Conservation (phyloP, 345 rosid genomes). For the Arabis alpina region DNA sequence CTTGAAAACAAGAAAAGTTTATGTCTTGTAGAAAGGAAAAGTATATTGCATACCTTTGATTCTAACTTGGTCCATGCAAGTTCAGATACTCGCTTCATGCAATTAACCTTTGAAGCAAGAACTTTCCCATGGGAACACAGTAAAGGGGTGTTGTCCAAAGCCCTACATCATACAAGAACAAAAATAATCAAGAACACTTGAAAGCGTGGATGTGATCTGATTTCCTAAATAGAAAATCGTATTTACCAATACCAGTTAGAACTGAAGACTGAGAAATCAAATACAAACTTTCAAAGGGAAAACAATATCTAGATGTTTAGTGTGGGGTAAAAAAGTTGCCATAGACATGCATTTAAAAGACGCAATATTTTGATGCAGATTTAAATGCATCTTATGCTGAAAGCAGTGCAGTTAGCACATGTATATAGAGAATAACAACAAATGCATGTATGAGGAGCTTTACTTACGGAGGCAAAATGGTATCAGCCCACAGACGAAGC, state of each 20-base stretch:
- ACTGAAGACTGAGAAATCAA: conserved; percentile 24
- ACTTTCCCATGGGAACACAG: conserved; percentile 88
- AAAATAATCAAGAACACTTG: conserved; percentile 29
- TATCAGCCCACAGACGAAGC: conserved; percentile 97
- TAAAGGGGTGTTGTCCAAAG: conserved; percentile 72
- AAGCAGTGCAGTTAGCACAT: conserved; percentile 19
- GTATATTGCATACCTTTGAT: conserved; percentile 61
- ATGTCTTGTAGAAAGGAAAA: conserved; percentile 16
- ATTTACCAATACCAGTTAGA: conserved; percentile 17
- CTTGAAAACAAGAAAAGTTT: conserved; percentile 16
- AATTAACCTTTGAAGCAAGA: conserved; percentile 66
- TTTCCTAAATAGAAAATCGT: conserved; percentile 14
- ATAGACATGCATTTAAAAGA: conserved; percentile 12
- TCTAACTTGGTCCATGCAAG: conserved; percentile 76
- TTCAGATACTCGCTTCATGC: conserved; percentile 76
- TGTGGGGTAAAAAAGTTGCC: not conserved
- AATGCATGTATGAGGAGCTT: conserved; percentile 20
- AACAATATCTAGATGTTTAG: not conserved
- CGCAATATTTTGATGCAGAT: conserved; percentile 19
- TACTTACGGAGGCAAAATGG: conserved; percentile 69
- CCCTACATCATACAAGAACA: conserved; percentile 43
- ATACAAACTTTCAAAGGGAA: conserved; percentile 21
- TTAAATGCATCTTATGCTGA: conserved; percentile 9
- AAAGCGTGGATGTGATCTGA: conserved; percentile 24
- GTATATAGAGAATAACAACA: conserved; percentile 24